These are phyloP conservation scores for Mucor saturninus DNA, from an alignment of 371 early-diverging fungal species.

Conservation along the genomic window DNA sequence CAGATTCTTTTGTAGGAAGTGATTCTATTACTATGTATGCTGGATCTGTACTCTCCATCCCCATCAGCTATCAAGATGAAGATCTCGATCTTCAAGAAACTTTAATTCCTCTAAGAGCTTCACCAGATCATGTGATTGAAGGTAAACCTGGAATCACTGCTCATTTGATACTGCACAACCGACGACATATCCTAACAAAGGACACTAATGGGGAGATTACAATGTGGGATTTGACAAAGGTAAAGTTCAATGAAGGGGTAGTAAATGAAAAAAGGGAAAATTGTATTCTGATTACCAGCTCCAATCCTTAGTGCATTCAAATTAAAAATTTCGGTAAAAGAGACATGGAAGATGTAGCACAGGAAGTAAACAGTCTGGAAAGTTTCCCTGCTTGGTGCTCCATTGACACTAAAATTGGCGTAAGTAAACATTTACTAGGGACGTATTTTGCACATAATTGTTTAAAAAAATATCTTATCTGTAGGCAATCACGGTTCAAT, in stretches of 20 bases:
- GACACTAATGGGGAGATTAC: slow-evolving; percentile 82
- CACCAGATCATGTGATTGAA: slow-evolving; percentile 45
- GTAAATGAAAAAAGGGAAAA: background rate
- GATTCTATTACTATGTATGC: slow-evolving; percentile 51
- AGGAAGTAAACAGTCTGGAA: slow-evolving; percentile 72
- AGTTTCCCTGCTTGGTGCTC: slow-evolving; percentile 91
- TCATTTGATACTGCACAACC: slow-evolving; percentile 77
- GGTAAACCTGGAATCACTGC: slow-evolving; percentile 68
- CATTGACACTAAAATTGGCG: slow-evolving; percentile 89
- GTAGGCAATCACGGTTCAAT: slow-evolving; percentile 75
- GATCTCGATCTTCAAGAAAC: slow-evolving; percentile 45
- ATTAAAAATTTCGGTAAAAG: slow-evolving; percentile 64
- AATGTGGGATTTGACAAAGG: slow-evolving; percentile 90
- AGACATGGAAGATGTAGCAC: slow-evolving; percentile 63
- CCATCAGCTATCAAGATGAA: slow-evolving; percentile 56
- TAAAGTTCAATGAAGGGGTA: slow-evolving; percentile 17
- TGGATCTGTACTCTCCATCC: slow-evolving; percentile 55
- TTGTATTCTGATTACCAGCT: background rate
- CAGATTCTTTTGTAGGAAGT: slow-evolving; percentile 44
- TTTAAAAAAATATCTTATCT: slow-evolving; percentile 2
- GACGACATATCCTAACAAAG: slow-evolving; percentile 86
- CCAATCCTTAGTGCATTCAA: slow-evolving; percentile 53
- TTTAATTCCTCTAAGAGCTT: slow-evolving; percentile 42
- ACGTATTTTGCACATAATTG: background rate
- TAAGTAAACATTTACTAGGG: slow-evolving; percentile 28